Conservation (phyloP, 2,329 filamentous ascomycete species). For the Bipolaris bicolor region DNA sequence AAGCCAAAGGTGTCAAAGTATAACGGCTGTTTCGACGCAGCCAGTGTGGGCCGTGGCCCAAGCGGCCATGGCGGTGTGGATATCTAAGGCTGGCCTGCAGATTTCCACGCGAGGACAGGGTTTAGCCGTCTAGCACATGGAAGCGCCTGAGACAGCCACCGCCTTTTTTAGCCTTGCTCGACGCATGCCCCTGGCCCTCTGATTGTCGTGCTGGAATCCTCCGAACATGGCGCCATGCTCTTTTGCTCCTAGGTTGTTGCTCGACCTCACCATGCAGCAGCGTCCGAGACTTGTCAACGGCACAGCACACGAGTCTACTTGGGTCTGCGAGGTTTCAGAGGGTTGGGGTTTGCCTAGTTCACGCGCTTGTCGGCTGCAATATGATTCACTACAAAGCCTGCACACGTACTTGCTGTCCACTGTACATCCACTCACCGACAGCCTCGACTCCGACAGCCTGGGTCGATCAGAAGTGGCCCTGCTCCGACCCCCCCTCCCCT, state of each 20-base stretch:
- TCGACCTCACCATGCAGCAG: constrained; percentile 14
- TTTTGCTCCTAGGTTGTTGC: constrained; percentile 18
- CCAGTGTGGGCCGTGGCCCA: constrained; percentile 14
- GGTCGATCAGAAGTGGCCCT: constrained; percentile 25
- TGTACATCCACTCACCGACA: not conserved
- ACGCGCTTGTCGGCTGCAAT: constrained; percentile 11
- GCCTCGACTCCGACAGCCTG: constrained; percentile 11
- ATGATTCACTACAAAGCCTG: constrained; percentile 1
- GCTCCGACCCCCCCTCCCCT: constrained; percentile 25
- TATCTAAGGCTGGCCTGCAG: constrained; percentile 46
- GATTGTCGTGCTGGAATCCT: constrained; percentile 39
- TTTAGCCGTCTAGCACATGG: constrained; percentile 17
- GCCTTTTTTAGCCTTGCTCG: constrained; percentile 45
- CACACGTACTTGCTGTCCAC: not conserved
- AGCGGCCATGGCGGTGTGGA: constrained; percentile 39
- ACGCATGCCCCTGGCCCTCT: constrained; percentile 26
- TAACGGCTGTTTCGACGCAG: constrained; percentile 44
- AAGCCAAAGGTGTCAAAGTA: constrained; percentile 34
- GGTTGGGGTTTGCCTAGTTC: constrained; percentile 12
- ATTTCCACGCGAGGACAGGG: constrained; percentile 49
- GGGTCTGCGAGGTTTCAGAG: constrained; percentile 24
- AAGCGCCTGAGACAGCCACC: constrained; percentile 44
- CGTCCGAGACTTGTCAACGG: constrained; percentile 14
- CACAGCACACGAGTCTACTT: constrained; percentile 18
- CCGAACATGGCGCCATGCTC: constrained; percentile 30